These are phyloP conservation scores for Hypoxylon sp. DNA, from an alignment of 2,329 filamentous ascomycete species.

Conservation along the genomic window DNA sequence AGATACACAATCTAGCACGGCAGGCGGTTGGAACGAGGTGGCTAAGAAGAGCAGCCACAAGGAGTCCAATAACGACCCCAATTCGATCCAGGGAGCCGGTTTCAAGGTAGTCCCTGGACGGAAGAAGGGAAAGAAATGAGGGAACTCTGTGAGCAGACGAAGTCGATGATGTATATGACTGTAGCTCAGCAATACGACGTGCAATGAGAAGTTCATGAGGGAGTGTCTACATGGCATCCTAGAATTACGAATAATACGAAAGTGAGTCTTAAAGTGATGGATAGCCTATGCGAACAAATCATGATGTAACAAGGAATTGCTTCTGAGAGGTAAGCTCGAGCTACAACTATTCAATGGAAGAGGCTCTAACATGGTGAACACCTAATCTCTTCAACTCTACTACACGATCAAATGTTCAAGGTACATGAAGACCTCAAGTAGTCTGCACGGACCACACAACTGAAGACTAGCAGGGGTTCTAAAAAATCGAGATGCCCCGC, in stretches of 20 bases:
- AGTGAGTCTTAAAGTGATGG: not conserved
- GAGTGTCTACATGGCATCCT: not conserved
- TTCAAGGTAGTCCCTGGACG: slow-evolving; percentile 94
- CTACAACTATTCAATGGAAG: not conserved
- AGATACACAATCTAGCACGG: slow-evolving; percentile 59
- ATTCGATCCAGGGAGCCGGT: slow-evolving; percentile 65
- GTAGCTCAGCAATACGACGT: not conserved
- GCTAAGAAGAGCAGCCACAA: slow-evolving; percentile 85
- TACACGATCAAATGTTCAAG: no score
- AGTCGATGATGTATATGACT: slow-evolving; percentile 8
- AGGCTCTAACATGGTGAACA: no score
- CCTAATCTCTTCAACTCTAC: no score
- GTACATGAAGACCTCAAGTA: no score
- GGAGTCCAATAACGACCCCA: slow-evolving; percentile 60
- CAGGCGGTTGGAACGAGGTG: slow-evolving; percentile 90
- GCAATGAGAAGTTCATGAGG: slow-evolving; percentile 1
- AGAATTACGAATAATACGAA: not conserved
- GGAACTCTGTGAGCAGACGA: not conserved
- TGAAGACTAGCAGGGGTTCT: not conserved
- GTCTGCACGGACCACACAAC: not conserved
- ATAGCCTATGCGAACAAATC: not conserved
- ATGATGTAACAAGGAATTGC: not conserved
- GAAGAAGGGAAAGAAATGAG: slow-evolving; percentile 87
- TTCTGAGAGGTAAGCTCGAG: not conserved
- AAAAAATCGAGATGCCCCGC: slow-evolving; percentile 43